Conservation (phyloP, 2,329 filamentous ascomycete species). For the Neofusicoccum kwambonambiense region DNA sequence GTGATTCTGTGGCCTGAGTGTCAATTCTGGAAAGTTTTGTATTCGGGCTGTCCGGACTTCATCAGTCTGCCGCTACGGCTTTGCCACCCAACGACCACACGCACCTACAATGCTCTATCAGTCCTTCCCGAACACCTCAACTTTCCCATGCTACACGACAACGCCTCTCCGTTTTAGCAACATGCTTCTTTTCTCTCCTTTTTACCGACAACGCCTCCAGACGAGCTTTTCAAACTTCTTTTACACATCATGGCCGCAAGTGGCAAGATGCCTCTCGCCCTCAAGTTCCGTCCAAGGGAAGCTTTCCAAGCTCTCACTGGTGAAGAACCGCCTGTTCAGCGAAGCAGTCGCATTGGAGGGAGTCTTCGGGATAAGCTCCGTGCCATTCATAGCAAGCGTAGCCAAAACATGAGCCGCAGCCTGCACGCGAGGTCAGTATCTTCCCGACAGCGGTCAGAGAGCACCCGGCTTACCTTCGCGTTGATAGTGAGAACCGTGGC, state of each 20-base stretch:
- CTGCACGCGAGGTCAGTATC: not conserved
- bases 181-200: too few relatives aligned
- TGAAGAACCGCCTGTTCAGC: slow-evolving; percentile 26
- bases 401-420: slow-evolving; percentile 37
- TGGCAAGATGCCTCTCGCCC: slow-evolving; percentile 29
- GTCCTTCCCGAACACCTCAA: too few relatives aligned
- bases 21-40: too few relatives aligned
- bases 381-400: slow-evolving; percentile 31
- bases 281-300: slow-evolving; percentile 26
- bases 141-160: too few relatives aligned
- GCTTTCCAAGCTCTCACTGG: slow-evolving; percentile 22
- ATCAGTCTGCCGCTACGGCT: too few relatives aligned
- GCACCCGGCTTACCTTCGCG: slow-evolving; percentile 25
- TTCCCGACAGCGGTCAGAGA: too few relatives aligned
- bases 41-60: too few relatives aligned
- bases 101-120: too few relatives aligned
- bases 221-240: not conserved
- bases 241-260: slow-evolving; percentile 34
- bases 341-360: slow-evolving; percentile 33
- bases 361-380: slow-evolving; percentile 36
- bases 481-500: slow-evolving; percentile 33
- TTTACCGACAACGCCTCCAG: too few relatives aligned
- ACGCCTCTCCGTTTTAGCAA: too few relatives aligned
- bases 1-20: too few relatives aligned
- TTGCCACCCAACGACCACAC: too few relatives aligned